A percentile compares a stretch with the other conserved stretches of the same genome.
Conservation (phyloP, 1,139 yeast genomes). For the Pichia sp. region DNA sequence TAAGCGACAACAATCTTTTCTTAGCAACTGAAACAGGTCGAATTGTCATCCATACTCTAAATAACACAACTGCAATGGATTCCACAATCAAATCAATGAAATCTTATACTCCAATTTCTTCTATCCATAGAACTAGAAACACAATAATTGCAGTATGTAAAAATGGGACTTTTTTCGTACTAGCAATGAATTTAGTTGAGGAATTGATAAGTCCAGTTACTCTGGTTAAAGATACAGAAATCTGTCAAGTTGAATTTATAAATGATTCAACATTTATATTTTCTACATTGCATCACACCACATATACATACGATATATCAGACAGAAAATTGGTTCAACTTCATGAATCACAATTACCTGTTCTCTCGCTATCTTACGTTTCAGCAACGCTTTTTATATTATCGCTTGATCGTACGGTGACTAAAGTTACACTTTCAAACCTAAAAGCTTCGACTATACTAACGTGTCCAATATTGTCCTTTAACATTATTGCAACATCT, state of each 20-base stretch:
- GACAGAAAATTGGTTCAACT: neutral
- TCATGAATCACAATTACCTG: constrained; percentile 1
- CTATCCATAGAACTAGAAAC: neutral
- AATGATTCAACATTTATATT: neutral
- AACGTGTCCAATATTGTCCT: neutral
- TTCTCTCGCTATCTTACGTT: constrained; percentile 3
- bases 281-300: neutral
- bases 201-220: neutral
- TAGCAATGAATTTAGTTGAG: neutral
- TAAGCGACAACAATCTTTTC: neutral
- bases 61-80: neutral
- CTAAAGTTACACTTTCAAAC: neutral
- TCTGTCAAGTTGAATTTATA: neutral
- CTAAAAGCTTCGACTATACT: neutral
- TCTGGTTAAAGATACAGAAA: neutral
- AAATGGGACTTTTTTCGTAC: neutral
- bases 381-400: constrained; percentile 2
- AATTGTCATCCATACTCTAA: neutral
- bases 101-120: neutral
- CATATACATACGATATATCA: neutral
- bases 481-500: neutral
- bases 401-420: constrained; percentile 7
- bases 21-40: neutral
- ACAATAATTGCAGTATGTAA: neutral
- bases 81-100: neutral